Conservation (phyloP, 177 flowering plant genomes). For the Vitis hybrid region DNA sequence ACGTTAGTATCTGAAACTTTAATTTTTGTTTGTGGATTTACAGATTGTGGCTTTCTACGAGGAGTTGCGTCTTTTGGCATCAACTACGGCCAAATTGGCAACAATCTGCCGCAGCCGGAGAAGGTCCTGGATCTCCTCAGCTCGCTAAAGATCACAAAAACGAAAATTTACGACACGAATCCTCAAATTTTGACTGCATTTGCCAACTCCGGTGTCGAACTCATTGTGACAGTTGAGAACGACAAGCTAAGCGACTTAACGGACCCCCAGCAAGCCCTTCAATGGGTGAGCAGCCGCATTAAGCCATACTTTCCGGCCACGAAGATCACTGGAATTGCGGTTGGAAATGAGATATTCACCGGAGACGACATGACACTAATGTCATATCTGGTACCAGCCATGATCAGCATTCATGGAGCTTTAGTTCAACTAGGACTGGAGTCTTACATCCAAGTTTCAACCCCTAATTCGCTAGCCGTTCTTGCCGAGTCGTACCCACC, state of each 20-base stretch:
- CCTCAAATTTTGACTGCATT: slow-evolving; percentile 73
- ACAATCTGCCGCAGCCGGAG: slow-evolving; percentile 74
- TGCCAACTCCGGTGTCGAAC: slow-evolving; percentile 67
- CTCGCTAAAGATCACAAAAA: slow-evolving; percentile 50
- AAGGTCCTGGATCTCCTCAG: slow-evolving; percentile 53
- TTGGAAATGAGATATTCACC: slow-evolving; percentile 76
- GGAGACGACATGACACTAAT: slow-evolving; percentile 42
- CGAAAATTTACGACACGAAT: slow-evolving; percentile 87
- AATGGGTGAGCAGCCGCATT: slow-evolving; percentile 73
- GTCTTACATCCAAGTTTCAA: slow-evolving; percentile 51
- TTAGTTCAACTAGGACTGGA: slow-evolving; percentile 58
- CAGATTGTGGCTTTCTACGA: slow-evolving; percentile 34
- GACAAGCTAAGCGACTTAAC: slow-evolving; percentile 35
- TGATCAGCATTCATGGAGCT: slow-evolving; percentile 57
- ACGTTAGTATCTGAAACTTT: not conserved
- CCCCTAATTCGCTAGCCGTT: slow-evolving; percentile 57
- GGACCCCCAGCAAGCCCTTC: slow-evolving; percentile 67
- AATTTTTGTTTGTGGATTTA: not conserved
- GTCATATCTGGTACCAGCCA: slow-evolving; percentile 62
- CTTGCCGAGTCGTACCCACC: slow-evolving; percentile 66
- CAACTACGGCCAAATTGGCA: slow-evolving; percentile 84
- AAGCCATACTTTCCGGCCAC: slow-evolving; percentile 79
- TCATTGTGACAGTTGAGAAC: slow-evolving; percentile 77
- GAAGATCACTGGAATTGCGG: slow-evolving; percentile 68
- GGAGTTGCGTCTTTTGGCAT: slow-evolving; percentile 59